Conservation (phyloP, 2,329 filamentous ascomycete genomes). For the Acrocalymma vagum region DNA sequence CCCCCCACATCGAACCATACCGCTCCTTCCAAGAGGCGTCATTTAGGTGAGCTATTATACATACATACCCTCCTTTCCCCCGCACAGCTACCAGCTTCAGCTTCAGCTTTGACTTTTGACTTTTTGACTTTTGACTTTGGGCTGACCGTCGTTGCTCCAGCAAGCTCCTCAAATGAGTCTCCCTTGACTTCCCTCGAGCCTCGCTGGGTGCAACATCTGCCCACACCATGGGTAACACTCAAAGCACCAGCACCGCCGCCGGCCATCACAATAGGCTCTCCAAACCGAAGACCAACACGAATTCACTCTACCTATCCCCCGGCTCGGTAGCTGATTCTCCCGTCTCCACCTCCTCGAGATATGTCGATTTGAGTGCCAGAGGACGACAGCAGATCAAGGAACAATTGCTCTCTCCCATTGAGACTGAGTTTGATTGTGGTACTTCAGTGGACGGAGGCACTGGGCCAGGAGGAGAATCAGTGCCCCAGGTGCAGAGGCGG, state of each 20-base stretch:
- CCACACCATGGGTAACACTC: constrained; percentile 41
- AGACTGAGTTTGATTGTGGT: constrained; percentile 28
- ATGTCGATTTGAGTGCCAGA: constrained; percentile 33
- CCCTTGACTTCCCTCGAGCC: constrained; percentile 14
- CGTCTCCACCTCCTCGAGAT: constrained; percentile 28
- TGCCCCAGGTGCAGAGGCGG: constrained; percentile 30
- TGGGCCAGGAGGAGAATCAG: constrained; percentile 30
- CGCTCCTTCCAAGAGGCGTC: constrained; percentile 14
- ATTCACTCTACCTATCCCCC: constrained; percentile 28
- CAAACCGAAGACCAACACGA: constrained; percentile 47
- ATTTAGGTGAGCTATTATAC: constrained; percentile 23
- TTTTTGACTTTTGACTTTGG: too few species aligned
- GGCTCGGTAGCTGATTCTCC: constrained; percentile 28
- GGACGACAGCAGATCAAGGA: constrained; percentile 40
- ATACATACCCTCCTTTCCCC: constrained; percentile 16
- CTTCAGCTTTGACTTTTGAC: not conserved
- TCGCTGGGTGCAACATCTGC: too few species aligned
- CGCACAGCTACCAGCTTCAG: constrained; percentile 6
- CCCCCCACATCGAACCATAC: constrained; percentile 24
- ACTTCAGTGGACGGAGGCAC: constrained; percentile 23
- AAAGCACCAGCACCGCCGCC: constrained; percentile 21
- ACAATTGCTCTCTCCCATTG: constrained; percentile 36
- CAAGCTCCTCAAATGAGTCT: constrained; percentile 22
- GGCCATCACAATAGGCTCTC: constrained; percentile 36
- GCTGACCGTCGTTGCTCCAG: too few species aligned